phyloP scores from a whole-genome alignment of 2,329 filamentous ascomycete species.

The Monosporascus sp. region DNA sequence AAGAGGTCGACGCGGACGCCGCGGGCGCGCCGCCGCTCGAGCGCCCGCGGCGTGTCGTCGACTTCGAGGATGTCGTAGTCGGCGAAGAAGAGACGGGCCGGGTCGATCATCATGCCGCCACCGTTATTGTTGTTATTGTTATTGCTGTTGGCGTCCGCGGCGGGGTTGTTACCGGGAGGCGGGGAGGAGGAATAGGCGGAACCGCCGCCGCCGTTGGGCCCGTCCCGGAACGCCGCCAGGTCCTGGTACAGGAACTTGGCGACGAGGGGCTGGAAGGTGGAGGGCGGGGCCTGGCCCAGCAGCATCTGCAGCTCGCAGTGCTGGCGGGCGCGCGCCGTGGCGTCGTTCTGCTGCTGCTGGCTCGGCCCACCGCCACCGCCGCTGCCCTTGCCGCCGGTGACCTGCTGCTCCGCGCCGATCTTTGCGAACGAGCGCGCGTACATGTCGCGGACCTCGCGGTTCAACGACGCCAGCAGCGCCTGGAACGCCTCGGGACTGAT shows the following conservation, averaged over 20 bases:
- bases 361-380: slow-evolving; percentile 26
- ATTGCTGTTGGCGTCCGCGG: background rate
- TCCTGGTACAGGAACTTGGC: slow-evolving; percentile 58
- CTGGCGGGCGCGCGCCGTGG: slow-evolving; percentile 40
- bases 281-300: slow-evolving; percentile 40
- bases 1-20: slow-evolving; percentile 50
- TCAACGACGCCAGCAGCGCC: slow-evolving; percentile 48
- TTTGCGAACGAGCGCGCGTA: slow-evolving; percentile 43
- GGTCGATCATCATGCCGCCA: slow-evolving; percentile 48
- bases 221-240: slow-evolving; percentile 48
- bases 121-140: background rate
- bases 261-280: slow-evolving; percentile 50
- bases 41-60: slow-evolving; percentile 48
- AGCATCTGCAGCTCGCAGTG: slow-evolving; percentile 50
- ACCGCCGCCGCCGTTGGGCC: background rate
- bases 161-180: background rate
- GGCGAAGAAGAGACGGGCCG: slow-evolving; percentile 65
- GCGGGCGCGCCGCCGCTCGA: slow-evolving; percentile 32
- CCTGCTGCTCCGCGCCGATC: slow-evolving; percentile 39
- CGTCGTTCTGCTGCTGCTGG: slow-evolving; percentile 31
- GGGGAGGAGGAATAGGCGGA: background rate
- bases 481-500: slow-evolving; percentile 59
- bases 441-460: slow-evolving; percentile 43
- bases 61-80: slow-evolving; percentile 67
- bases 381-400: background rate